Evolutionary conservation across 129 eudicot species (phyloP).

Genomic region (Oenanthe sinensis): DNA sequence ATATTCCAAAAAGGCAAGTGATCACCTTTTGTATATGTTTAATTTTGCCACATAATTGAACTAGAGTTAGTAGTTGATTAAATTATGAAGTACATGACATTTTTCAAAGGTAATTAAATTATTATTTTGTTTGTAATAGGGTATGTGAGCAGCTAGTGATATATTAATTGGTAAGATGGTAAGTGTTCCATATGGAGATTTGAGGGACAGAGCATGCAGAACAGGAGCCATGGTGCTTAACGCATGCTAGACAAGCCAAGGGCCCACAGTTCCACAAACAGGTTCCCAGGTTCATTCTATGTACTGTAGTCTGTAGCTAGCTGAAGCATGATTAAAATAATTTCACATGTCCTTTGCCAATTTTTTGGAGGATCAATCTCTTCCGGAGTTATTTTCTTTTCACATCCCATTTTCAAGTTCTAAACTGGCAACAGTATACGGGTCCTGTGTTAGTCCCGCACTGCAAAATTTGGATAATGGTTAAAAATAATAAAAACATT

Average conservation of each 20-base stretch:
- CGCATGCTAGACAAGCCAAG: constrained; percentile 66
- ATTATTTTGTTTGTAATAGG: neutral
- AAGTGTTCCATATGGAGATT: neutral
- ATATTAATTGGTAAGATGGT: neutral
- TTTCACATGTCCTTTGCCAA: neutral
- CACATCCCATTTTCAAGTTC: too few species aligned
- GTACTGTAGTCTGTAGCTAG: constrained; percentile 11
- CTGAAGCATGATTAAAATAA: neutral
- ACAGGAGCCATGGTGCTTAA: constrained; percentile 45
- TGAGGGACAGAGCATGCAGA: constrained; percentile 59
- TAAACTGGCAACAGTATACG: too few species aligned
- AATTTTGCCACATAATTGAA: neutral
- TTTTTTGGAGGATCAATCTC: neutral
- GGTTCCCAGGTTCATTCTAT: constrained; percentile 6
- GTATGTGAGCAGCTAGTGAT: neutral
- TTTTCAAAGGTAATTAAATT: neutral
- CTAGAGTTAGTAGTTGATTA: neutral
- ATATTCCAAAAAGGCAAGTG: neutral
- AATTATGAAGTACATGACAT: neutral
- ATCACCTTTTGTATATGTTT: neutral
- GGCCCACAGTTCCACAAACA: constrained; percentile 33
- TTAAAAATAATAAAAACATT: too few species aligned
- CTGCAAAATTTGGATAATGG: too few species aligned
- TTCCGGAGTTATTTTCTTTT: too few species aligned
- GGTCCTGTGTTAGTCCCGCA: too few species aligned